Conservation (phyloP, 2,329 filamentous ascomycete species). For the Pyrenophora graminea region DNA sequence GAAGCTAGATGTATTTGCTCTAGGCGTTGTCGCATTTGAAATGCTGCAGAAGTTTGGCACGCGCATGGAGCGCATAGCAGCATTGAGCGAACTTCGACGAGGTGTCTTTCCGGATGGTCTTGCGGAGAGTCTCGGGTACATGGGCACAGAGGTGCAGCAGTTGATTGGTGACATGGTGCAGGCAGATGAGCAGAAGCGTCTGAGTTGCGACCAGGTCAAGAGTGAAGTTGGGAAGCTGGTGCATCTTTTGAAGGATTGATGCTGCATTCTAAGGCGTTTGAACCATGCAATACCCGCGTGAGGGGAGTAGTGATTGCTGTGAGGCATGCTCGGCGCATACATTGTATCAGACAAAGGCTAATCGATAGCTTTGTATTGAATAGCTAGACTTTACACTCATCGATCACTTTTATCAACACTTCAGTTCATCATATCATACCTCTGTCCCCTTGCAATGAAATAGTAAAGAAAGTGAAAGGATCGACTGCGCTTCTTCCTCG, state of each 20-base stretch:
- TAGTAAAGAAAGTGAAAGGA: too few species aligned
- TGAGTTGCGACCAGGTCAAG: slow-evolving; percentile 39
- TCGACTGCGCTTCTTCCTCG: not conserved
- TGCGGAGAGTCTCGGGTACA: slow-evolving; percentile 22
- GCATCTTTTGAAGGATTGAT: slow-evolving; percentile 16
- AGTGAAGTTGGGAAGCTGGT: slow-evolving; percentile 27
- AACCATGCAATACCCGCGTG: not conserved
- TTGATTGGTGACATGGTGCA: slow-evolving; percentile 41
- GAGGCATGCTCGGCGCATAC: too few species aligned
- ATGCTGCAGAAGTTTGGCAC: slow-evolving; percentile 58
- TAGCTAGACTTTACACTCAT: too few species aligned
- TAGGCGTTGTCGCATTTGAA: slow-evolving; percentile 67
- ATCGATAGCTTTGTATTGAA: too few species aligned
- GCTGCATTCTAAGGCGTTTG: not conserved
- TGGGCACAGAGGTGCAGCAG: slow-evolving; percentile 26
- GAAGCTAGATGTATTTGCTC: slow-evolving; percentile 64
- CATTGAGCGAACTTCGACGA: slow-evolving; percentile 39
- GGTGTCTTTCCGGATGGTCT: slow-evolving; percentile 40
- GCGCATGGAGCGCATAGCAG: slow-evolving; percentile 47
- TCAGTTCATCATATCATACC: too few species aligned
- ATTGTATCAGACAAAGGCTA: too few species aligned
- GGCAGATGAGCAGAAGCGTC: slow-evolving; percentile 33
- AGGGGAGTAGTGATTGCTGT: not conserved
- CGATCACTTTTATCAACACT: too few species aligned
- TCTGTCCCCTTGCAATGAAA: too few species aligned